phyloP scores from a whole-genome alignment of 108 stramenopile species.

The Pseudonitzschia multiseries region DNA sequence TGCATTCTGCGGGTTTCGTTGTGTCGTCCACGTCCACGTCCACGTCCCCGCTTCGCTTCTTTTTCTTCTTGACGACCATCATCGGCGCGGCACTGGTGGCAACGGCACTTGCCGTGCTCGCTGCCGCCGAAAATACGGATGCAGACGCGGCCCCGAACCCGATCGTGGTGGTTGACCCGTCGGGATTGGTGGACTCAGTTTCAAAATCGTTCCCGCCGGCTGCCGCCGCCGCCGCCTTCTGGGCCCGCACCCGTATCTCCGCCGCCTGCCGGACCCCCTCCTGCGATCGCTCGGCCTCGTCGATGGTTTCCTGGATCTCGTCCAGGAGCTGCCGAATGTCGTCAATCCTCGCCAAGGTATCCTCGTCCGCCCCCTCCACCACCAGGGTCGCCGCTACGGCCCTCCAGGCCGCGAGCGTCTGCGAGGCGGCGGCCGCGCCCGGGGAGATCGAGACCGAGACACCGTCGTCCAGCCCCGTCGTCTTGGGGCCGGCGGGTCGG shows the following conservation, averaged over 20 bases:
- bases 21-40: background rate
- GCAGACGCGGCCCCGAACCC: constrained; percentile 40
- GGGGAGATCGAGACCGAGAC: background rate
- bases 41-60: background rate
- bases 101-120: background rate
- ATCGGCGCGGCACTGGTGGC: constrained; percentile 8
- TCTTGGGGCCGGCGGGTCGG: constrained; percentile 37
- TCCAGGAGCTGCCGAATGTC: constrained; percentile 65
- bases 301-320: constrained; percentile 86
- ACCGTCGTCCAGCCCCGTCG: constrained; percentile 30
- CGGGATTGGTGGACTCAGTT: background rate
- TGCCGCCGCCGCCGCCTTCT: constrained; percentile 15
- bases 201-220: background rate
- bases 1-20: background rate
- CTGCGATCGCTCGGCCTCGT: constrained; percentile 60
- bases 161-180: constrained; percentile 32
- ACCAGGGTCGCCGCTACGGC: background rate
- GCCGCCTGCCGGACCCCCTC: constrained; percentile 54
- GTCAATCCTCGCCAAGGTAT: background rate
- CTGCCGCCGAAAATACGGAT: no score
- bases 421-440: constrained; percentile 14
- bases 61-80: constrained; percentile 41
- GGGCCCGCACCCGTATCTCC: constrained; percentile 35
- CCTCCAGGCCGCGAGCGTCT: constrained; percentile 19
- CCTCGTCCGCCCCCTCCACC: background rate